Evolutionary conservation across 345 rosid genomes (phyloP).

Genomic region (Limnanthes douglasii): DNA sequence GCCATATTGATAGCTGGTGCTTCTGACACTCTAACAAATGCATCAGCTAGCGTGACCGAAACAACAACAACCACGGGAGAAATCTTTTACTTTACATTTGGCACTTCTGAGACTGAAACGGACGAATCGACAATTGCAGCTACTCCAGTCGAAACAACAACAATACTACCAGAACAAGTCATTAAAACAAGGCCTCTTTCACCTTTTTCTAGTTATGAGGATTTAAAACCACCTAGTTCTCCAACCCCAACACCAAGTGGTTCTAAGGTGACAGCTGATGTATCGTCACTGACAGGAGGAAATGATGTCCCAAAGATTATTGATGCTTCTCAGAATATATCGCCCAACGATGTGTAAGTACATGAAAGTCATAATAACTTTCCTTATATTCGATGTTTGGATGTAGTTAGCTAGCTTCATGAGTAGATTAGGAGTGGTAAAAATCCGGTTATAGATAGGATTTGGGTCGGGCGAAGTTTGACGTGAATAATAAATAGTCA

Average conservation of each 20-base stretch:
- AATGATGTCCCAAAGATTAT: constrained; percentile 14
- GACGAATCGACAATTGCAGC: constrained; percentile 5
- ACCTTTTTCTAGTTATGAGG: constrained; percentile 45
- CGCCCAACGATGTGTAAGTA: constrained; percentile 26
- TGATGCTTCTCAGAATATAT: constrained; percentile 7
- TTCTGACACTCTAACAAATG: constrained; percentile 9
- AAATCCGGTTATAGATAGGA: background rate
- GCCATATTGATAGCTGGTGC: constrained; percentile 7
- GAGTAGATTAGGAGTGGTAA: background rate
- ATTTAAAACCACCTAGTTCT: constrained; percentile 70
- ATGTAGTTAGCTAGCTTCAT: background rate
- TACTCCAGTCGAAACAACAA: background rate
- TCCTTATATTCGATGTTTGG: background rate
- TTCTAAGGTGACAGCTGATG: constrained; percentile 18
- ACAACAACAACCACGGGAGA: background rate
- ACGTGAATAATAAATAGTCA: background rate
- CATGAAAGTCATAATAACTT: background rate
- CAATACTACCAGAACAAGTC: constrained; percentile 14
- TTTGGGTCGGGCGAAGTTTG: no score
- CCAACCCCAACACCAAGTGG: constrained; percentile 47
- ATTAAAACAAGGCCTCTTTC: constrained; percentile 45
- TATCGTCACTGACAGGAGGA: constrained; percentile 14
- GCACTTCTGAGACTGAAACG: background rate
- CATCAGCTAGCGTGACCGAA: constrained; percentile 1
- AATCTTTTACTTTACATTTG: background rate